A percentile compares a stretch with the other conserved stretches of the same genome.
phyloP scores from a whole-genome alignment of 208 protist species.

The Crithidia acanthocephali region DNA sequence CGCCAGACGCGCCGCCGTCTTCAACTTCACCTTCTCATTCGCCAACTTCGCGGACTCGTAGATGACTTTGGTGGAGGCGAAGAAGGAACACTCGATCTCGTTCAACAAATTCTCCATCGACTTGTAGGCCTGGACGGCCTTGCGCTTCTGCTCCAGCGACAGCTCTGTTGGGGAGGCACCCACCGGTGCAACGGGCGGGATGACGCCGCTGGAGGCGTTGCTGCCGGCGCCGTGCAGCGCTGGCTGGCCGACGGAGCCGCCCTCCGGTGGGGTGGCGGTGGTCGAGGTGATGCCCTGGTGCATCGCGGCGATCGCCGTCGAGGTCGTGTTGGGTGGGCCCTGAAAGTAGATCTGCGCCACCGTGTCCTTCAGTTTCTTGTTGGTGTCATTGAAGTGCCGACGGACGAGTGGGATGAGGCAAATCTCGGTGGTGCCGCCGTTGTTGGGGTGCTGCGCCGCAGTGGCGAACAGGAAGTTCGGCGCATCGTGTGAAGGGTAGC shows the following conservation, averaged over 20 bases:
- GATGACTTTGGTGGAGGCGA: constrained; percentile 36
- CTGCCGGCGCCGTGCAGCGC: constrained; percentile 4
- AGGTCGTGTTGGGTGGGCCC: constrained; percentile 42
- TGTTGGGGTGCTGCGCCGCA: constrained; percentile 58
- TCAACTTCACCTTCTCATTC: constrained; percentile 26
- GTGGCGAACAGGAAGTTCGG: constrained; percentile 81
- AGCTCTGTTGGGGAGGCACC: not conserved
- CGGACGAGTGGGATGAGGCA: constrained; percentile 81
- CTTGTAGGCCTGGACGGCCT: constrained; percentile 39
- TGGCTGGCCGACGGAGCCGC: constrained; percentile 9
- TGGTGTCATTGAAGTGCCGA: constrained; percentile 87
- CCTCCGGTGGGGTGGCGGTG: constrained; percentile 3
- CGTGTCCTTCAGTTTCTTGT: constrained; percentile 67
- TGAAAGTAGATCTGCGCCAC: constrained; percentile 55
- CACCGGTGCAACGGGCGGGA: not conserved
- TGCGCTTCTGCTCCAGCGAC: constrained; percentile 12
- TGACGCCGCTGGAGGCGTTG: constrained; percentile 6
- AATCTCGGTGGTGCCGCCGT: constrained; percentile 56
- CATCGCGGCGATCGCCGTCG: constrained; percentile 30
- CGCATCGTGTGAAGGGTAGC: constrained; percentile 87
- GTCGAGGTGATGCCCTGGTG: constrained; percentile 20
- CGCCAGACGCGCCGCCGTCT: constrained; percentile 22
- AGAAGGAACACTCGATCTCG: constrained; percentile 60
- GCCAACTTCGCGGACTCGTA: constrained; percentile 37
- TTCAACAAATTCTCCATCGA: constrained; percentile 53